A percentile compares a stretch with the other conserved stretches of the same genome.
These are phyloP conservation scores for Cystofilobasidium capitatum DNA, from an alignment of 768 basidiomycete genomes.

Conservation along the genomic window DNA sequence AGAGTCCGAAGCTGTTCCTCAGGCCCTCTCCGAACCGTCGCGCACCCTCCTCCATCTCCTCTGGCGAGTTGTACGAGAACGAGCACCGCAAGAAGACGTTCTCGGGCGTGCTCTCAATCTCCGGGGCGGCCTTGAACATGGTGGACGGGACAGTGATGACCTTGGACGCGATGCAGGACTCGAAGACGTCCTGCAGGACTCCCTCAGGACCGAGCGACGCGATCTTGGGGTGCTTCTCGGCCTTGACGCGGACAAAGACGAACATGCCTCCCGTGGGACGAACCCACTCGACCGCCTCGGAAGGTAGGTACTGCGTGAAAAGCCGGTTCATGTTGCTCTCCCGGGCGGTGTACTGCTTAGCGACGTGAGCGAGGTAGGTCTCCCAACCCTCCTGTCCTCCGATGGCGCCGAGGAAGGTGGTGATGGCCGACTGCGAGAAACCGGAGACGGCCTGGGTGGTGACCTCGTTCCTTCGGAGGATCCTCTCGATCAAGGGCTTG, in stretches of 20 bases:
- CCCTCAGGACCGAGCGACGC: conserved; percentile 5
- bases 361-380: conserved; percentile 14
- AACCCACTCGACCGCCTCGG: conserved; percentile 4
- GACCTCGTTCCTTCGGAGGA: conserved; percentile 23
- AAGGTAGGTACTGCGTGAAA: conserved; percentile 17
- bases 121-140: conserved; percentile 14
- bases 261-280: neutral
- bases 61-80: conserved; percentile 4
- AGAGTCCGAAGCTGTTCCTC: neutral
- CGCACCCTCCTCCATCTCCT: conserved; percentile 24
- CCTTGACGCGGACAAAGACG: neutral
- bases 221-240: conserved; percentile 16
- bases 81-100: conserved; percentile 12
- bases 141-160: conserved; percentile 13
- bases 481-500: conserved; percentile 10
- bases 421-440: conserved; percentile 18
- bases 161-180: conserved; percentile 1
- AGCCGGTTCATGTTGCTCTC: conserved; percentile 19
- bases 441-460: conserved; percentile 23
- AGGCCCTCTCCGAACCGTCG: conserved; percentile 12
- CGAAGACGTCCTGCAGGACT: conserved; percentile 15
- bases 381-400: conserved; percentile 24
- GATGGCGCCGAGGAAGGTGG: conserved; percentile 19
- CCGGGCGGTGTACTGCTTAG: conserved; percentile 19
- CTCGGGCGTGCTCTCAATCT: neutral